Conservation (phyloP, 108 stramenopile genomes). For the Pseudonitzschia multiseries region DNA sequence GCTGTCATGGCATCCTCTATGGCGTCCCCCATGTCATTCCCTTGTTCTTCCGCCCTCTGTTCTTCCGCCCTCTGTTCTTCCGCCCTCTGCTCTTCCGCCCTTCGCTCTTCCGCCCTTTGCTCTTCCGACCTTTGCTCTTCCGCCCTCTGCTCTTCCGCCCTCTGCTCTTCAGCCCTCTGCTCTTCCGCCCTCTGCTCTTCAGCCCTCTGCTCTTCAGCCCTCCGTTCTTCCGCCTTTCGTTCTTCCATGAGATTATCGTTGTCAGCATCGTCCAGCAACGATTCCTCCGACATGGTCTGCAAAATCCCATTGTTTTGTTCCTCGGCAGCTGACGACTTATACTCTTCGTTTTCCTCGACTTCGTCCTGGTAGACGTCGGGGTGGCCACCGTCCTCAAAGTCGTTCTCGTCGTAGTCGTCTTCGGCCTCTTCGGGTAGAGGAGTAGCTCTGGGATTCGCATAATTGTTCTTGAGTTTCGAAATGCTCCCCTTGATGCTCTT, state of each 20-base stretch:
- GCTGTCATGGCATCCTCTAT: conserved; percentile 19
- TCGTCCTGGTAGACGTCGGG: too few species aligned
- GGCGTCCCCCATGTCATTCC: neutral
- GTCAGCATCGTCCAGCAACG: conserved; percentile 12
- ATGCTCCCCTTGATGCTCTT: conserved; percentile 16
- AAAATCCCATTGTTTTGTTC: neutral
- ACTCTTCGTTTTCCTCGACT: neutral
- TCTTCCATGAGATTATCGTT: neutral
- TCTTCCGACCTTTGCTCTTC: neutral
- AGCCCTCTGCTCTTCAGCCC: neutral
- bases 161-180: neutral
- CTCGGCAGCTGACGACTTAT: neutral
- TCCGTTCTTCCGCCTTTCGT: neutral
- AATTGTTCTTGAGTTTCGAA: conserved; percentile 15
- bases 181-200: conserved; percentile 2
- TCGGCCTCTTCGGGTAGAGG: neutral
- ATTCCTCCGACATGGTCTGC: conserved; percentile 15
- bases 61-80: conserved; percentile 9
- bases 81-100: neutral
- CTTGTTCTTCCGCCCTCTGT: neutral
- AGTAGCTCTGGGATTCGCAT: neutral
- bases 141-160: neutral
- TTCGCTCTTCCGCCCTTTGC: too few species aligned
- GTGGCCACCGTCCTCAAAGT: too few species aligned
- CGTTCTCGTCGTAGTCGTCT: neutral